Evolutionary conservation across 345 rosid genomes (phyloP).

Genomic region (Physaria fendleri): DNA sequence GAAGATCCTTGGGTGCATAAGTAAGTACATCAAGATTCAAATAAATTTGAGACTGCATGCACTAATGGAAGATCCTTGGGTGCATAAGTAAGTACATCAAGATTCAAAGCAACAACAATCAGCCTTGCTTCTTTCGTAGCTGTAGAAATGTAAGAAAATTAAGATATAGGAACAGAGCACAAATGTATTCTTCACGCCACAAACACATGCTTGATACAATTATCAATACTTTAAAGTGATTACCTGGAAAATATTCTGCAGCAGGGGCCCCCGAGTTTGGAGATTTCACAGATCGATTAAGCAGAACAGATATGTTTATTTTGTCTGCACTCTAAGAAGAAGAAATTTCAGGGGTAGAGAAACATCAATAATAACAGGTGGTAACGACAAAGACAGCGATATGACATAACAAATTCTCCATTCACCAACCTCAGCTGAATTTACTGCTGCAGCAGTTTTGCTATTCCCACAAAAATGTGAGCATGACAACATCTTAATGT

Average conservation of each 20-base stretch:
- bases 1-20: slow-evolving; percentile 68
- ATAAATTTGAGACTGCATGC: slow-evolving; percentile 56
- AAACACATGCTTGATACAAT: not conserved
- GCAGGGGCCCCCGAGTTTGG: slow-evolving; percentile 43
- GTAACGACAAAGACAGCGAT: not conserved
- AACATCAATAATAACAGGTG: not conserved
- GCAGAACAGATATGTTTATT: slow-evolving; percentile 59
- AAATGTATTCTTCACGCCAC: not conserved
- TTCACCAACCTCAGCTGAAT: slow-evolving; percentile 60
- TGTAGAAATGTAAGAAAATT: slow-evolving; percentile 24
- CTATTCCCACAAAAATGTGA: slow-evolving; percentile 50
- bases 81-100: slow-evolving; percentile 74
- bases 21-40: slow-evolving; percentile 70
- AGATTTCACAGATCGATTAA: slow-evolving; percentile 52
- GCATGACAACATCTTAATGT: slow-evolving; percentile 39
- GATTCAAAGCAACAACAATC: slow-evolving; percentile 52
- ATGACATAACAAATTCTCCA: not conserved
- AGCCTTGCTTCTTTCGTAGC: slow-evolving; percentile 66
- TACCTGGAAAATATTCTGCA: slow-evolving; percentile 79
- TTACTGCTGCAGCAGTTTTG: slow-evolving; percentile 33
- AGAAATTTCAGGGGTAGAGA: slow-evolving; percentile 26
- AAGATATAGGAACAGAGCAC: not conserved
- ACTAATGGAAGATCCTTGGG: slow-evolving; percentile 57
- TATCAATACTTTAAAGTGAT: slow-evolving; percentile 1
- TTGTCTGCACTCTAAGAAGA: slow-evolving; percentile 78